Evolutionary conservation across 805 yeast genomes (phyloP), one percentile per base, ranked within the genome.

Genomic region (Saitoella complicata): DNA sequence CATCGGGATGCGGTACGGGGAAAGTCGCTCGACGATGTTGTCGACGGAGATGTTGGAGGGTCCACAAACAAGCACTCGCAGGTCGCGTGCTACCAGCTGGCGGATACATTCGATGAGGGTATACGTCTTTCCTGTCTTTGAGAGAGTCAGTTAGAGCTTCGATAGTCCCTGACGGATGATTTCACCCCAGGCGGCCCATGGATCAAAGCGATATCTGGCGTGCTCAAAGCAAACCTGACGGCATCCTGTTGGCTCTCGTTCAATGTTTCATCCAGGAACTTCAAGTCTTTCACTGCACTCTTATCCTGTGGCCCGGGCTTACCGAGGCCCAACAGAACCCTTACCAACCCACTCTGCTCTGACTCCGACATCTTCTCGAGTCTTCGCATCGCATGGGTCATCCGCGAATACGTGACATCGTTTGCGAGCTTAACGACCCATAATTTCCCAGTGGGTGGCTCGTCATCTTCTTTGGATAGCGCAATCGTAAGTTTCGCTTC

Each of bases 11-110:
- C 43, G 32, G 34, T 11, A 35, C 11, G 5, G 5, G 30, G 11
- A 60, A 21, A 88, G 59, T 47, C 96, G 66, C 59, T 88, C 96
- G 41, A 87, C 61, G 10, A 88, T 80, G 0, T 94, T 88, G 58
- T 88, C 97, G 1, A 87, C 94, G 1, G 95, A 76, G 10, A 86
- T 78, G 58, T 88, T 88, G 0, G 96, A 86, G 0, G 97, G 94
- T 0, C 95, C 96, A 63, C 96, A 87, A 0, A 88, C 87, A 31
- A 88, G 64, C 0, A 88, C 77, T 39, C 86, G 59, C 49, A 72
- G 67, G 6, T 73, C 72, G 32, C 60, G 62, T 6, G 64, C 65
- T 1, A 75, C 68, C 42, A 85, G 64, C 56, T 87, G 95, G 43
- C 80, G 72, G 35, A 86, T 77, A 6, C 83, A 63, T 55, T 88